Evolutionary conservation across 73 alveolate species (phyloP).

Genomic region (Uronychia setigera): DNA sequence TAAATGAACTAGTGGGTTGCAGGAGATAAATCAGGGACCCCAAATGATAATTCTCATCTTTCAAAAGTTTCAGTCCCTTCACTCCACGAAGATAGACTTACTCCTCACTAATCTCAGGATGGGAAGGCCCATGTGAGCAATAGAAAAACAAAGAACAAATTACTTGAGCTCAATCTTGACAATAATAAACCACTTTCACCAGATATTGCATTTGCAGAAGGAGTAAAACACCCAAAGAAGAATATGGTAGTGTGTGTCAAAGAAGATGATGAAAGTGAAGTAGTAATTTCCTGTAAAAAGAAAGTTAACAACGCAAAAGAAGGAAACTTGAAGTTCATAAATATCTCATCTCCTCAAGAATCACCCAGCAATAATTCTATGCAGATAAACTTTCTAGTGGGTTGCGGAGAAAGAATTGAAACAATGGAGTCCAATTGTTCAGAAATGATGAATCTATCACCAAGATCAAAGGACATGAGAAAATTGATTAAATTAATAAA

Average conservation of each 20-base stretch:
- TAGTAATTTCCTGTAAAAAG: neutral
- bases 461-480: constrained; percentile 33
- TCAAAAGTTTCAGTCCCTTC: neutral
- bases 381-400: no score
- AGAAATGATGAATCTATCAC: constrained; percentile 5
- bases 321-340: neutral
- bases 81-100: neutral
- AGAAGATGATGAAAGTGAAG: neutral
- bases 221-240: neutral
- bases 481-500: constrained; percentile 35
- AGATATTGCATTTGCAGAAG: neutral
- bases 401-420: constrained; percentile 11
- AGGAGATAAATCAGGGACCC: neutral
- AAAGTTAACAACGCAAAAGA: neutral
- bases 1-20: neutral
- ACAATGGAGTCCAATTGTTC: constrained; percentile 13
- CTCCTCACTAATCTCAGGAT: neutral
- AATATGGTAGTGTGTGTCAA: neutral
- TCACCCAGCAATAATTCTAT: neutral
- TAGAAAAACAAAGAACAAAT: neutral
- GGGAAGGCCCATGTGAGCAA: no score
- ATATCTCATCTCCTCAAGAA: neutral
- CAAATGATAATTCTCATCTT: neutral
- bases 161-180: neutral
- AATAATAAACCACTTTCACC: neutral